A percentile compares a stretch with the other conserved stretches of the same genome.
Conservation (phyloP, 140 eudicot genomes). For the Cichorium intybus region DNA sequence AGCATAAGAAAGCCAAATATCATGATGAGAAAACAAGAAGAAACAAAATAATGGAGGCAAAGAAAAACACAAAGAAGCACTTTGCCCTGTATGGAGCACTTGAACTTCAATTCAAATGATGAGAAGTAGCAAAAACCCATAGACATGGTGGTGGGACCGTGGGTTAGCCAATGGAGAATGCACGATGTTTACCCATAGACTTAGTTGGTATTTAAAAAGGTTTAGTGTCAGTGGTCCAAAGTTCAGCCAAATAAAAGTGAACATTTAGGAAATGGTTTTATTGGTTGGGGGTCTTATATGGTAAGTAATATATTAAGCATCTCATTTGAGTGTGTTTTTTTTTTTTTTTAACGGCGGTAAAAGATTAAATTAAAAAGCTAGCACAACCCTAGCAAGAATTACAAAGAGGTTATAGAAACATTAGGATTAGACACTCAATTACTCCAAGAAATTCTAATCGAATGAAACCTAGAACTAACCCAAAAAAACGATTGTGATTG, state of each 20-base stretch:
- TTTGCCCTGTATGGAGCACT: conserved; percentile 20
- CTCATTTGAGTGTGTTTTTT: background rate
- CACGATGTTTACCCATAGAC: conserved; percentile 16
- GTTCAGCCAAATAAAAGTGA: conserved; percentile 5
- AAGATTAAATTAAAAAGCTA: too few species aligned
- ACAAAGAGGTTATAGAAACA: too few species aligned
- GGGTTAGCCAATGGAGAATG: conserved; percentile 13
- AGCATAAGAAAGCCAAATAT: background rate
- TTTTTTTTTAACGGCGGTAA: too few species aligned
- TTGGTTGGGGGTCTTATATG: too few species aligned
- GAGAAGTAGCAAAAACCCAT: conserved; percentile 14
- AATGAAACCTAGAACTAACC: too few species aligned
- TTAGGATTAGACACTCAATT: too few species aligned
- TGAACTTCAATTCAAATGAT: conserved; percentile 21
- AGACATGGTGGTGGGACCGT: conserved; percentile 25
- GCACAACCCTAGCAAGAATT: too few species aligned
- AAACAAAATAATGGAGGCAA: conserved; percentile 31
- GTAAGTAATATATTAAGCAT: too few species aligned
- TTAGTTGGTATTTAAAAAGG: background rate
- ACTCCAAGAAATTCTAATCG: too few species aligned
- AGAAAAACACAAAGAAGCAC: conserved; percentile 33
- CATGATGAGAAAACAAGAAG: conserved; percentile 19
- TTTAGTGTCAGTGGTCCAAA: conserved; percentile 29
- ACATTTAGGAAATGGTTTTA: conserved; percentile 26
- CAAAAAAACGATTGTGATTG: too few species aligned